phyloP scores from a whole-genome alignment of 306 rosid species.

The Inga leiocalycina region DNA sequence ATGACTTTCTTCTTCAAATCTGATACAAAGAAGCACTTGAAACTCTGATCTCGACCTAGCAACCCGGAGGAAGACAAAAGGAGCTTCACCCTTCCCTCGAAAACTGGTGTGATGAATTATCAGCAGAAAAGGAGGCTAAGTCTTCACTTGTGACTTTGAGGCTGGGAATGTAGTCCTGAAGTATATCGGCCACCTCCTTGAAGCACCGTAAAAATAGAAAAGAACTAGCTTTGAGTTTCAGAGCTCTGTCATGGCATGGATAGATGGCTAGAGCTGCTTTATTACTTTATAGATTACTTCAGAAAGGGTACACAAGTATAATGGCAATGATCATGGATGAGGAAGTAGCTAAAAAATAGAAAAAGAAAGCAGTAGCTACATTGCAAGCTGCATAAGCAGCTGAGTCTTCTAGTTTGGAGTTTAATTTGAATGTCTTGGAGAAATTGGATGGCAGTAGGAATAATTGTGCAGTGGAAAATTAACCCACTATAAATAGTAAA shows the following conservation, averaged over 20 bases:
- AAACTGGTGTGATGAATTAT: slow-evolving; percentile 53
- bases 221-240: slow-evolving; percentile 83
- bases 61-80: slow-evolving; percentile 54
- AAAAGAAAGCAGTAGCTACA: slow-evolving; percentile 61
- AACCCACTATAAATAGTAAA: not conserved
- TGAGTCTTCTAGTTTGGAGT: slow-evolving; percentile 32
- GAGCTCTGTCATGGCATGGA: slow-evolving; percentile 81
- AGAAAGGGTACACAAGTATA: slow-evolving; percentile 76
- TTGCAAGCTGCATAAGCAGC: slow-evolving; percentile 51
- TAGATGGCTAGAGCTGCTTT: slow-evolving; percentile 72
- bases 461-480: slow-evolving; percentile 29
- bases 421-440: slow-evolving; percentile 34
- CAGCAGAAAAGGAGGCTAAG: slow-evolving; percentile 55
- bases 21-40: slow-evolving; percentile 93
- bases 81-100: slow-evolving; percentile 77
- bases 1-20: slow-evolving; percentile 91
- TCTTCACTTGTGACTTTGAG: slow-evolving; percentile 70
- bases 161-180: slow-evolving; percentile 93
- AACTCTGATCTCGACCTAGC: slow-evolving; percentile 54
- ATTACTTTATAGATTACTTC: slow-evolving; percentile 79
- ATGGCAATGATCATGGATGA: slow-evolving; percentile 65
- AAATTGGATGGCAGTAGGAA: slow-evolving; percentile 5
- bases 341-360: slow-evolving; percentile 74
- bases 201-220: slow-evolving; percentile 70
- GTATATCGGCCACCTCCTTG: slow-evolving; percentile 92